phyloP scores from a whole-genome alignment of 179 eudicot species.

The Patellifolia procumbens region DNA sequence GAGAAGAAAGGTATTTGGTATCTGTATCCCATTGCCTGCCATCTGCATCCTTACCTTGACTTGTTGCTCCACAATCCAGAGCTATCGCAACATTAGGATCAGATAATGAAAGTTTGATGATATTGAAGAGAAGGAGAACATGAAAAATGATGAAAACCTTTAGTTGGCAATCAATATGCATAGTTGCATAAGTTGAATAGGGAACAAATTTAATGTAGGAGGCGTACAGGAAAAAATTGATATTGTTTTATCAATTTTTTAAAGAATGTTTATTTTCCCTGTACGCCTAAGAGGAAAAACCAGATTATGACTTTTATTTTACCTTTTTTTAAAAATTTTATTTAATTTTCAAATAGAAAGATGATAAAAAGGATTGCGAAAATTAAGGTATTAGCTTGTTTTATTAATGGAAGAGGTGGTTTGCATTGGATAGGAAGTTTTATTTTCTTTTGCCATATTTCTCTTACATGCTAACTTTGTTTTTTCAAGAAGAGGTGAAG shows the following conservation, averaged over 20 bases:
- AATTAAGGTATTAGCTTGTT: conserved; percentile 14
- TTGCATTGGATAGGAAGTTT: not conserved
- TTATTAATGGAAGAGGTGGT: not conserved
- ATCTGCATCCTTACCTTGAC: conserved; percentile 53
- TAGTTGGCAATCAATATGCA: conserved; percentile 7
- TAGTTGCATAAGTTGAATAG: not conserved
- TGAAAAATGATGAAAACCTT: not conserved
- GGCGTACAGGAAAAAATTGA: conserved; percentile 37
- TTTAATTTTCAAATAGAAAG: not conserved
- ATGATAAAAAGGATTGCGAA: conserved; percentile 12
- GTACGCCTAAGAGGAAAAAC: conserved; percentile 29
- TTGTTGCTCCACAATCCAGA: conserved; percentile 56
- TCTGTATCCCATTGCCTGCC: conserved; percentile 69
- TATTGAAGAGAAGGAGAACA: conserved; percentile 1
- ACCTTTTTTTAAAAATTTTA: not conserved
- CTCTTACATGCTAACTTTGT: conserved; percentile 24
- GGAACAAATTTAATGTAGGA: not conserved
- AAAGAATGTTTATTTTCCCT: conserved; percentile 19
- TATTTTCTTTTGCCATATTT: not conserved
- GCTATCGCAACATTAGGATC: conserved; percentile 17
- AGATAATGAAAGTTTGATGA: conserved; percentile 1
- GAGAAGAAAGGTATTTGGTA: conserved; percentile 36
- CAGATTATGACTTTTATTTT: not conserved
- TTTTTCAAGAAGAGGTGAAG: too few relatives aligned
- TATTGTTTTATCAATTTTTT: not conserved